Percentiles rank a stretch among this genome's conserved stretches.
Conservation (phyloP, 139 green algal genomes). For the Micractinium sp. region DNA sequence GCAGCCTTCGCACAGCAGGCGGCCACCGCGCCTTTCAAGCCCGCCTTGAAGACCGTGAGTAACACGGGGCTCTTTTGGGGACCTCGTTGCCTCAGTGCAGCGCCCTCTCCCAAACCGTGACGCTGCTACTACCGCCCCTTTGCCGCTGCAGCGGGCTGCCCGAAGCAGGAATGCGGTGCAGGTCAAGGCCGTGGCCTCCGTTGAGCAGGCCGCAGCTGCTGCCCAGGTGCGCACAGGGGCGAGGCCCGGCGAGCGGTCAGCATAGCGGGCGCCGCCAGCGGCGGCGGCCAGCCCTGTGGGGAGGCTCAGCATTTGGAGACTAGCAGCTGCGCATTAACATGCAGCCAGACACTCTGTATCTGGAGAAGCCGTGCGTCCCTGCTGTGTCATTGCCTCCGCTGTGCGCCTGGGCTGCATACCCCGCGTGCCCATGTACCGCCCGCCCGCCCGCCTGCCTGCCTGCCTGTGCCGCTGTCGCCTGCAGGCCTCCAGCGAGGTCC, state of each 20-base stretch:
- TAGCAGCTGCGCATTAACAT: too few species aligned
- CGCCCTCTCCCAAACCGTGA: not conserved
- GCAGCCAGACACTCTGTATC: too few species aligned
- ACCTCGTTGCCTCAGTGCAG: not conserved
- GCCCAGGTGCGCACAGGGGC: not conserved
- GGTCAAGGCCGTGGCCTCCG: slow-evolving; percentile 29
- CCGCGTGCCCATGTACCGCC: not conserved
- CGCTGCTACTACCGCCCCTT: not conserved
- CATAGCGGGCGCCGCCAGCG: too few species aligned
- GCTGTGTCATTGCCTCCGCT: too few species aligned
- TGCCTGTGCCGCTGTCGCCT: not conserved
- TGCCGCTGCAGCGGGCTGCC: slow-evolving; percentile 11
- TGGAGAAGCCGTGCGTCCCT: too few species aligned
- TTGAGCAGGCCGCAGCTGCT: slow-evolving; percentile 11
- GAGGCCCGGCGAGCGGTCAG: not conserved
- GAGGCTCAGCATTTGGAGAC: too few species aligned
- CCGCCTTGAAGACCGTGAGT: slow-evolving; percentile 15
- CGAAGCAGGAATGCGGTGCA: slow-evolving; percentile 13
- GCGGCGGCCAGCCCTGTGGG: not conserved
- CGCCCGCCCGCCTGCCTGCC: not conserved
- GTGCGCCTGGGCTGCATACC: too few species aligned
- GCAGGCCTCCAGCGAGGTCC: slow-evolving; percentile 38
- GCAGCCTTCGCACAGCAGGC: not conserved
- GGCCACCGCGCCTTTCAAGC: slow-evolving; percentile 13
- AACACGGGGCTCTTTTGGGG: too few species aligned